Evolutionary conservation across 2,329 filamentous ascomycete species (phyloP).

Genomic region (Xylaria sp.): DNA sequence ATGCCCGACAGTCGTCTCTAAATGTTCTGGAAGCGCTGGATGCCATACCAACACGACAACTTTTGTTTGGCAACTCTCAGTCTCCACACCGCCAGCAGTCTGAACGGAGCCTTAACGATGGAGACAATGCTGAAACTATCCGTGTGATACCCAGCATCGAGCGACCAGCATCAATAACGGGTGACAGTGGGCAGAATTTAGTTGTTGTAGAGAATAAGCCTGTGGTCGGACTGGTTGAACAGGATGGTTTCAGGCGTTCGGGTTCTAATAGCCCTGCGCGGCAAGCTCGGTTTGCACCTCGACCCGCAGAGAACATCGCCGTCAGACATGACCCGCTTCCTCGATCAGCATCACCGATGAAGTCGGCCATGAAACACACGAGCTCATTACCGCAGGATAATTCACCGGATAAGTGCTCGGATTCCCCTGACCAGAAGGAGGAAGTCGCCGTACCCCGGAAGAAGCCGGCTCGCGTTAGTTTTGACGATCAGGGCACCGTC

Average conservation of each 20-base stretch:
- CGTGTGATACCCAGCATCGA: conserved; percentile 5
- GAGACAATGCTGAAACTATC: conserved; percentile 9
- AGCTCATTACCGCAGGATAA: conserved; percentile 47
- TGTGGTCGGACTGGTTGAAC: conserved; percentile 23
- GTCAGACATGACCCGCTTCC: conserved; percentile 64
- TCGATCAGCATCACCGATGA: conserved; percentile 68
- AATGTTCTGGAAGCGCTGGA: conserved; percentile 32
- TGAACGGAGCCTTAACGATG: not conserved
- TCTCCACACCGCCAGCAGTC: conserved; percentile 11
- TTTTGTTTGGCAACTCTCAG: conserved; percentile 22
- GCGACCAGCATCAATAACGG: conserved; percentile 10
- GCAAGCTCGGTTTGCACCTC: conserved; percentile 60
- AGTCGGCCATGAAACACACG: conserved; percentile 67
- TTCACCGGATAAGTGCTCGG: conserved; percentile 46
- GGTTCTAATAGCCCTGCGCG: conserved; percentile 59
- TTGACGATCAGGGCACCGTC: conserved; percentile 60
- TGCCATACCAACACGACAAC: conserved; percentile 34
- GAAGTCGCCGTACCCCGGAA: conserved; percentile 45
- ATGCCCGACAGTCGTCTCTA: conserved; percentile 14
- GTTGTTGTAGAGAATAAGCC: conserved; percentile 23
- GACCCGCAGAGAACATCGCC: conserved; percentile 46
- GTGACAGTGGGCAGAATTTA: conserved; percentile 15
- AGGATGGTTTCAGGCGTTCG: conserved; percentile 30
- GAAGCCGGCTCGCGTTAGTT: conserved; percentile 71
- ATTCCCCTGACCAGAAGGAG: conserved; percentile 33